Evolutionary conservation across 495 filamentous ascomycete genomes (phyloP).

Genomic region (Aspergillus bridgeri): DNA sequence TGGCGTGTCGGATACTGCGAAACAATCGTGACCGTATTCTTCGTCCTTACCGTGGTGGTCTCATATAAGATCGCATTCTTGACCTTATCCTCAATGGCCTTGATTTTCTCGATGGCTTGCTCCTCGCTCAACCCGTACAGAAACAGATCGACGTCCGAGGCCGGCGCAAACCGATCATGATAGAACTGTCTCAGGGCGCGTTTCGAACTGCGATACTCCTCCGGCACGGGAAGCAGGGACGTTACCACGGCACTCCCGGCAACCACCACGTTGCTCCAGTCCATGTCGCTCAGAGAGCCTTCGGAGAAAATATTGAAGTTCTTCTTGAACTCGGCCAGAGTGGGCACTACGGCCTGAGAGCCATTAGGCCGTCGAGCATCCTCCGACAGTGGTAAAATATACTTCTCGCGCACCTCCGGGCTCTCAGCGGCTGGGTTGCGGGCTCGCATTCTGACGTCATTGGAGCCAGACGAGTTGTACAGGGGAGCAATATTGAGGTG

Average conservation of each 20-base stretch:
- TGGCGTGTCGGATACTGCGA: slow-evolving; percentile 80
- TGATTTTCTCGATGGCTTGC: slow-evolving; percentile 76
- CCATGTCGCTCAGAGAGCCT: slow-evolving; percentile 54
- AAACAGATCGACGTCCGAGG: slow-evolving; percentile 83
- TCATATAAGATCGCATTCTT: slow-evolving; percentile 71
- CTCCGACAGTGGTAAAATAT: slow-evolving; percentile 64
- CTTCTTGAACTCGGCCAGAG: slow-evolving; percentile 63
- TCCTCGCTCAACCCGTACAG: slow-evolving; percentile 70
- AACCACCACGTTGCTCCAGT: slow-evolving; percentile 76
- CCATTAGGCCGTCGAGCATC: slow-evolving; percentile 56
- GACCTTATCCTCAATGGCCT: slow-evolving; percentile 67
- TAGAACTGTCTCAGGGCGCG: slow-evolving; percentile 65
- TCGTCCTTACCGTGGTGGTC: slow-evolving; percentile 72
- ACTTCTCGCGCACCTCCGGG: slow-evolving; percentile 56
- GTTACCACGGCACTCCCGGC: slow-evolving; percentile 76
- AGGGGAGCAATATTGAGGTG: slow-evolving; percentile 67
- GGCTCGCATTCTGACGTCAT: slow-evolving; percentile 57
- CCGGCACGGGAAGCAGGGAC: slow-evolving; percentile 66
- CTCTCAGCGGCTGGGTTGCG: slow-evolving; percentile 58
- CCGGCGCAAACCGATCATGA: slow-evolving; percentile 72
- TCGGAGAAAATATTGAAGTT: slow-evolving; percentile 82
- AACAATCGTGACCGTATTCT: slow-evolving; percentile 79
- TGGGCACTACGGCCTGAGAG: slow-evolving; percentile 60
- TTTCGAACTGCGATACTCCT: slow-evolving; percentile 60
- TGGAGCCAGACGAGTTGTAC: slow-evolving; percentile 54